A percentile compares a stretch with the other conserved stretches of the same genome.
These are phyloP conservation scores for Torulaspora pretoriensis DNA, from an alignment of 1,139 yeast species.

Conservation along the genomic window DNA sequence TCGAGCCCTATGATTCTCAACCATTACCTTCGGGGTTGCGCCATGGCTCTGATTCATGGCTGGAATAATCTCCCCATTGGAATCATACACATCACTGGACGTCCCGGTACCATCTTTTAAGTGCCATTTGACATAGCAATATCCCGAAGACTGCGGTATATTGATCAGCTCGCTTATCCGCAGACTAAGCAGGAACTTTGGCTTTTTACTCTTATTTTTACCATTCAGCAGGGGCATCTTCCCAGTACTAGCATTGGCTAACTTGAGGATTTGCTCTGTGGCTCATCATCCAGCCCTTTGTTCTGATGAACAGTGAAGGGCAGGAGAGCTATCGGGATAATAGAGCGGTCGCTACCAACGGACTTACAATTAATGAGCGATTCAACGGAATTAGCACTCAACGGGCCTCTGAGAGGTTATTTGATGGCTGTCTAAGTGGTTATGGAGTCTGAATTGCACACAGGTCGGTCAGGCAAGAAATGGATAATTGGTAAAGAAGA, in stretches of 20 bases:
- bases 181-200: constrained; percentile 57
- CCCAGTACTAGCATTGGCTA: background rate
- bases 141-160: constrained; percentile 75
- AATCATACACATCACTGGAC: constrained; percentile 14
- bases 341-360: constrained; percentile 3
- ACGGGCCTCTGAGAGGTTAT: no score
- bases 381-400: no score
- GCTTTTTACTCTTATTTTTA: constrained; percentile 33
- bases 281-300: background rate
- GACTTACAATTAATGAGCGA: background rate
- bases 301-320: background rate
- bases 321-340: background rate
- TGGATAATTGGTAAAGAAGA: constrained; percentile 2
- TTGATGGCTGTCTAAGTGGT: background rate
- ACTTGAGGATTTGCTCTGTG: background rate
- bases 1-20: constrained; percentile 46
- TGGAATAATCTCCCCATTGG: constrained; percentile 11
- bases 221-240: constrained; percentile 17
- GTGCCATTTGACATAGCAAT: constrained; percentile 61
- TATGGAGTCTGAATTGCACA: background rate
- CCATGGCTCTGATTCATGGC: constrained; percentile 30
- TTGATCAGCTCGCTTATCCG: constrained; percentile 68
- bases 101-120: constrained; percentile 42
- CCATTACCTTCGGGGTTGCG: constrained; percentile 37
- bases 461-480: background rate